Evolutionary conservation across 164 flowering plant species (phyloP).

Genomic region (Nymphaea colorata): DNA sequence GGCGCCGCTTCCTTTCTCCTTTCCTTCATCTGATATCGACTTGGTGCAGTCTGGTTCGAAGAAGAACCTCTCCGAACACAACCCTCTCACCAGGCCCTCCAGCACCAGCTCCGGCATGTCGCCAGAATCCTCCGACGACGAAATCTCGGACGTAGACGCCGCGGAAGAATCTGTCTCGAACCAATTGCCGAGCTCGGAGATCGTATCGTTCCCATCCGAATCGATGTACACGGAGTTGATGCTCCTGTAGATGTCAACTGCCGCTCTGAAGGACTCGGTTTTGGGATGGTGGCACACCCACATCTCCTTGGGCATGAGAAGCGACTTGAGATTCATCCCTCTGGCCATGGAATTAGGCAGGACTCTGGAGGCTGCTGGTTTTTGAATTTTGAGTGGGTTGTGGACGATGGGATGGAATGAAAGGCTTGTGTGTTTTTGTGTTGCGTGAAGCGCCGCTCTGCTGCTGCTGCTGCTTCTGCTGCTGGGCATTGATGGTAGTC

Average conservation of each 20-base stretch:
- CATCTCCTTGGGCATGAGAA: not conserved
- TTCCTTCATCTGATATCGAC: slow-evolving; percentile 38
- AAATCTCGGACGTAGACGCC: slow-evolving; percentile 15
- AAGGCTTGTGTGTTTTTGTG: not conserved
- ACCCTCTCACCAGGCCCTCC: slow-evolving; percentile 41
- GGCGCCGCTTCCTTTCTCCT: not conserved
- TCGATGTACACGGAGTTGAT: slow-evolving; percentile 28
- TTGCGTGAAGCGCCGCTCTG: not conserved
- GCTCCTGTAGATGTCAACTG: slow-evolving; percentile 24
- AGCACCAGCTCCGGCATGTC: slow-evolving; percentile 7
- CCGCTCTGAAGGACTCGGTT: slow-evolving; percentile 52
- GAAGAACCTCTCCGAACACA: slow-evolving; percentile 52
- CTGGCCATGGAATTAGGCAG: not conserved
- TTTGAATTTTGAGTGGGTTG: not conserved
- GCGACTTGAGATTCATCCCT: not conserved
- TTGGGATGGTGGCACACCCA: slow-evolving; percentile 38
- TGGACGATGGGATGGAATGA: not conserved
- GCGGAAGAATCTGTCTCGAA: slow-evolving; percentile 15
- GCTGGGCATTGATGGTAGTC: not conserved
- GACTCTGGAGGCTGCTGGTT: not conserved
- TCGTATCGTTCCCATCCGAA: slow-evolving; percentile 1
- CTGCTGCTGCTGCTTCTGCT: no score
- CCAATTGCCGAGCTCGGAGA: slow-evolving; percentile 20
- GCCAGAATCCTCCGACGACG: slow-evolving; percentile 14
- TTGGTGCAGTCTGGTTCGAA: slow-evolving; percentile 49